Base-by-base conservation (phyloP, 352 stramenopile species). In the Pythium rhizo-oryzae region DNA sequence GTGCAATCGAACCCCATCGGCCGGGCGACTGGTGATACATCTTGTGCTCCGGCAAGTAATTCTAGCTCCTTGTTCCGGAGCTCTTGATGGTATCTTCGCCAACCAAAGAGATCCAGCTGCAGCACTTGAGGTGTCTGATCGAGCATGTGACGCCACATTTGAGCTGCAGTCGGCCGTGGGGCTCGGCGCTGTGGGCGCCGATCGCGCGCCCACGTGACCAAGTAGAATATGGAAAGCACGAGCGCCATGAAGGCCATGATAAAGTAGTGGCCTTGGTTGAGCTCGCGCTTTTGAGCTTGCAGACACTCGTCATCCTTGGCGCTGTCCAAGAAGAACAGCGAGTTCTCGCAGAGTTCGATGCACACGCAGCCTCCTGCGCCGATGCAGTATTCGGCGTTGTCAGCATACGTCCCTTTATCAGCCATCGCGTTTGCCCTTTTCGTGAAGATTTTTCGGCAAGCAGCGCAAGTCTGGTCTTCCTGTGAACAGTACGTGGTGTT, bases 401-500 rank as follows among this genome's bases (percentile, higher is more conserved):
- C 30, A 12, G 7, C 12, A 15, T 16, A 49, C 15, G 8, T 49
- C 15, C 8, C 7, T 15, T 8, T 8, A 16, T 16, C 18, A 15
- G 41, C 12, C 6, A n/a, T n/a, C n/a, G n/a, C n/a, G n/a, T n/a
- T n/a, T n/a, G 25, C n/a, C n/a, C n/a, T 3, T 51, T 51, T 3
- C 11, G 18, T 35, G 44, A 1, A 25, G 50, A 65, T 7, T 59
- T 9, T 5, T 7, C 59, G 59, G 21, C 62, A 69, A 3, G 4
- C 1, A 1, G 21, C 19, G 24, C 62, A 69, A 1, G 23, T n/a
- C 8, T 43, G 0, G 18, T 70, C 63, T 11, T 15, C n/a, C 1
- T 12, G 5, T 4, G 30, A 18, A 28, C 54, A 70, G 54, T 70
- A 70, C 21, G 54, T 70, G 13, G 63, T 64, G 53, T 70, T 70